Evolutionary conservation across 192 early-diverging fungal genomes (phyloP).

Genomic region (Mortierella antarctica): DNA sequence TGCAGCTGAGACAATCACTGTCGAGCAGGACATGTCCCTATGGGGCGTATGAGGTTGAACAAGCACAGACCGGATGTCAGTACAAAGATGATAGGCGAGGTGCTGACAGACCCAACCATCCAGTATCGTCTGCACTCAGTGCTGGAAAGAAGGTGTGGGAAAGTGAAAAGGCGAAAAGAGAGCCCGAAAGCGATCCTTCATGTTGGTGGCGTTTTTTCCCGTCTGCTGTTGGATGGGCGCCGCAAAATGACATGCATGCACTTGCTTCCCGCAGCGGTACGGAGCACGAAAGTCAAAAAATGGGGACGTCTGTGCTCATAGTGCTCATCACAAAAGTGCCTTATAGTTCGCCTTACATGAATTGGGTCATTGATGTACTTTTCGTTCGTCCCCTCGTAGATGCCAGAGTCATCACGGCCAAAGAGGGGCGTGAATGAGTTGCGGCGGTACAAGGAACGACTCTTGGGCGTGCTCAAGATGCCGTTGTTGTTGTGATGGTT

Average conservation of each 20-base stretch:
- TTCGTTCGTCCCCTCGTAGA: constrained; percentile 35
- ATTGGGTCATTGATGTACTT: constrained; percentile 82
- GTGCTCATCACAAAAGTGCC: constrained; percentile 1
- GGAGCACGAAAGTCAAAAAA: background rate
- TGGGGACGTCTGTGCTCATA: background rate
- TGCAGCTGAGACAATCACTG: constrained; percentile 69
- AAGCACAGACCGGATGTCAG: too few relatives aligned
- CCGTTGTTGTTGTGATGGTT: constrained; percentile 11
- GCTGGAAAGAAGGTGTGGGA: too few relatives aligned
- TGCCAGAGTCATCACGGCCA: constrained; percentile 39
- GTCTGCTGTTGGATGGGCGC: too few relatives aligned
- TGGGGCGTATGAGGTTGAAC: background rate
- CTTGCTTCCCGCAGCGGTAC: background rate
- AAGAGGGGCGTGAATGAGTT: constrained; percentile 41
- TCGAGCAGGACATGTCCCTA: constrained; percentile 84
- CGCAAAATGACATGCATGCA: too few relatives aligned
- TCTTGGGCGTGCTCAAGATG: constrained; percentile 15
- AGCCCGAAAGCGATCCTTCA: too few relatives aligned
- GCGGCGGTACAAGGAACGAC: constrained; percentile 20
- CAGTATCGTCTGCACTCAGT: too few relatives aligned
- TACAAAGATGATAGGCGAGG: too few relatives aligned
- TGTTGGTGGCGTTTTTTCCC: too few relatives aligned
- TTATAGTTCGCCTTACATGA: constrained; percentile 60
- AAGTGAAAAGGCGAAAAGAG: too few relatives aligned
- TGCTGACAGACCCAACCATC: too few relatives aligned